Conservation (phyloP, 2,329 filamentous ascomycete species). For the Paracoccidioides lutzii region DNA sequence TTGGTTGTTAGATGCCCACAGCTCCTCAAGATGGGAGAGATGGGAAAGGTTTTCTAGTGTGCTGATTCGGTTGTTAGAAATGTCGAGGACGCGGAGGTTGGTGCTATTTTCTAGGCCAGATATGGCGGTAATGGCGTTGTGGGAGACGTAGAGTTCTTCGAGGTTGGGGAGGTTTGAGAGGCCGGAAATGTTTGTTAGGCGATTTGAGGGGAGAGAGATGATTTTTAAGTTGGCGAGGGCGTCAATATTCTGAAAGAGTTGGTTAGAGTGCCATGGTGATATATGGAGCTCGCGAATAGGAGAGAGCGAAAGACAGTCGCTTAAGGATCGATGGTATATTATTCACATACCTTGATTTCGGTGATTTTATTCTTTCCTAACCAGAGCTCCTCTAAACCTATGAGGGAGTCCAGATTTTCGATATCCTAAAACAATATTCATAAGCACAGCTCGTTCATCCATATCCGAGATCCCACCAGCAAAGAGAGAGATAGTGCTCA, state of each 20-base stretch:
- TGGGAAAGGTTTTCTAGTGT: slow-evolving; percentile 59
- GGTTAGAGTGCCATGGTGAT: not conserved
- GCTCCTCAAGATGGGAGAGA: slow-evolving; percentile 63
- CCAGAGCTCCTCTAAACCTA: slow-evolving; percentile 78
- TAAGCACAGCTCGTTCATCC: not conserved
- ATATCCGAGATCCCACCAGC: not conserved
- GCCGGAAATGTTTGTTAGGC: slow-evolving; percentile 65
- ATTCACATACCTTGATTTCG: slow-evolving; percentile 49
- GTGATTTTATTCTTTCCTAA: slow-evolving; percentile 94
- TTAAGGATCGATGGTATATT: not conserved
- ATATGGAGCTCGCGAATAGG: not conserved
- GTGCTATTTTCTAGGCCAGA: slow-evolving; percentile 56
- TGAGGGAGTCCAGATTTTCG: slow-evolving; percentile 65
- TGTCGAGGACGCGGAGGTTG: slow-evolving; percentile 66
- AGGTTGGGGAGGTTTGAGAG: slow-evolving; percentile 61
- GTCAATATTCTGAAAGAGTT: slow-evolving; percentile 45
- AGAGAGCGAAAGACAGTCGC: not conserved
- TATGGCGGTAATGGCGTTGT: slow-evolving; percentile 75
- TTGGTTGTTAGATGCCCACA: slow-evolving; percentile 90
- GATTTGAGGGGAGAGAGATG: slow-evolving; percentile 90
- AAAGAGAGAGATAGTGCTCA: not conserved
- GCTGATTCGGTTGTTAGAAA: slow-evolving; percentile 73
- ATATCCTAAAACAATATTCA: slow-evolving; percentile 45
- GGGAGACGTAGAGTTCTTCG: slow-evolving; percentile 89
- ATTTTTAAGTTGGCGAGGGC: slow-evolving; percentile 68